These are phyloP conservation scores for Amanita muscaria DNA, from an alignment of 768 basidiomycete species.

Conservation along the genomic window DNA sequence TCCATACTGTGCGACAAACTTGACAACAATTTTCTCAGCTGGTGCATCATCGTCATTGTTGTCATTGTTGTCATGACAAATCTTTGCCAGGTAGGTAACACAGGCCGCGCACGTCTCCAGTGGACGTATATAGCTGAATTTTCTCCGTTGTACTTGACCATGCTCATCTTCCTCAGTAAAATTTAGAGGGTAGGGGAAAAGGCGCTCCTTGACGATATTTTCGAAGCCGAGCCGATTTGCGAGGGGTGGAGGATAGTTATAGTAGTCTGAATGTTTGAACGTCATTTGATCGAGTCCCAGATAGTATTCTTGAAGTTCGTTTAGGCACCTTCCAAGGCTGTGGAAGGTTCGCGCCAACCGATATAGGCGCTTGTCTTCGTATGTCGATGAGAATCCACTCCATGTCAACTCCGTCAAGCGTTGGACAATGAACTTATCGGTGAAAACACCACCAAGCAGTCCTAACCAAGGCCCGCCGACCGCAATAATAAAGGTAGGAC, in stretches of 20 bases:
- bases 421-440: constrained; percentile 16
- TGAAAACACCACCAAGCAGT: constrained; percentile 10
- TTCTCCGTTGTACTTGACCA: neutral
- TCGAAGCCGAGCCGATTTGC: no score
- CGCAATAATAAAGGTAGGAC: constrained; percentile 25
- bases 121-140: constrained; percentile 10
- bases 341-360: constrained; percentile 9
- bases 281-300: constrained; percentile 4
- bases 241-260: neutral
- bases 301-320: constrained; percentile 12
- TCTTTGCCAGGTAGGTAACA: constrained; percentile 10
- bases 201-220: no score
- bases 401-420: constrained; percentile 16
- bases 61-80: no score
- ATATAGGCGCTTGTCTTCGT: constrained; percentile 14
- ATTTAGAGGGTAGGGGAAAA: constrained; percentile 14
- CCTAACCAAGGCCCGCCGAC: constrained; percentile 14
- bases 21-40: constrained; percentile 7
- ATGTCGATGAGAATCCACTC: constrained; percentile 13
- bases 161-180: neutral
- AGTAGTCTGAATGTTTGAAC: neutral
- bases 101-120: constrained; percentile 12
- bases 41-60: neutral
- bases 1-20: constrained; percentile 8
- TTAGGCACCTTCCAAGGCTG: constrained; percentile 12